A percentile compares a stretch with the other conserved stretches of the same genome.
Evolutionary conservation across 352 stramenopile genomes (phyloP).

Genomic region (Thalassiosira ordinaria): DNA sequence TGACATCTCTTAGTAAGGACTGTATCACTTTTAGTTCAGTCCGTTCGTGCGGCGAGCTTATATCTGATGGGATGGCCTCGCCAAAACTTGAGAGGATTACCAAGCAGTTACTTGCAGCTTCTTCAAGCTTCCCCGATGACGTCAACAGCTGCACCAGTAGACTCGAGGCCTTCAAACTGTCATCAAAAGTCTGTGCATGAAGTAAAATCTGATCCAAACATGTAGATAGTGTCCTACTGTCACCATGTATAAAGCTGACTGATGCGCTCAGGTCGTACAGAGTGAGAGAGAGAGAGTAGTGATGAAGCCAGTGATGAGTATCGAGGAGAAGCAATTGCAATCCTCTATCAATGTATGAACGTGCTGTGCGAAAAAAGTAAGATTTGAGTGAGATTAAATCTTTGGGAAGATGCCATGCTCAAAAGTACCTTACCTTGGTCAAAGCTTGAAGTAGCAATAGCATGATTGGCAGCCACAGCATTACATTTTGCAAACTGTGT

Average conservation of each 20-base stretch:
- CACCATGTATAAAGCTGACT: conserved; percentile 18
- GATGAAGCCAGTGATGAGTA: conserved; percentile 24
- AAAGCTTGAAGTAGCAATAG: conserved; percentile 22
- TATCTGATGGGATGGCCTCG: conserved; percentile 16
- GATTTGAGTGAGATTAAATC: too few relatives aligned
- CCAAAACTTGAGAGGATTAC: conserved; percentile 24
- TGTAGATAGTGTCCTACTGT: background rate
- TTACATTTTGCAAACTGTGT: conserved; percentile 10
- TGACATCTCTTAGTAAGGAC: conserved; percentile 10
- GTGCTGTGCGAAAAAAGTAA: conserved; percentile 1
- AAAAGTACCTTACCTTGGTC: conserved; percentile 6
- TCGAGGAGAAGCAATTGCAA: conserved; percentile 36
- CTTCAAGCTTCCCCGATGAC: conserved; percentile 13
- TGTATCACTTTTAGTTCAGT: conserved; percentile 10
- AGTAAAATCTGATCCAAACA: conserved; percentile 22
- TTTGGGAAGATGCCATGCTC: too few relatives aligned
- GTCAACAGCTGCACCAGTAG: conserved; percentile 11
- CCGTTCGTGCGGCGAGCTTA: conserved; percentile 1
- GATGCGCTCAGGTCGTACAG: conserved; percentile 29
- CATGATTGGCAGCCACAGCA: conserved; percentile 19
- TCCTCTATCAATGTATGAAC: conserved; percentile 28
- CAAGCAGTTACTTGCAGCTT: conserved; percentile 17
- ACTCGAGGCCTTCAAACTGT: conserved; percentile 20
- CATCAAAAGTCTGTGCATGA: conserved; percentile 32
- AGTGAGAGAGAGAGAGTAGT: conserved; percentile 40